phyloP scores from a whole-genome alignment of 495 filamentous ascomycete genomes.

The Talaromyces ruber region DNA sequence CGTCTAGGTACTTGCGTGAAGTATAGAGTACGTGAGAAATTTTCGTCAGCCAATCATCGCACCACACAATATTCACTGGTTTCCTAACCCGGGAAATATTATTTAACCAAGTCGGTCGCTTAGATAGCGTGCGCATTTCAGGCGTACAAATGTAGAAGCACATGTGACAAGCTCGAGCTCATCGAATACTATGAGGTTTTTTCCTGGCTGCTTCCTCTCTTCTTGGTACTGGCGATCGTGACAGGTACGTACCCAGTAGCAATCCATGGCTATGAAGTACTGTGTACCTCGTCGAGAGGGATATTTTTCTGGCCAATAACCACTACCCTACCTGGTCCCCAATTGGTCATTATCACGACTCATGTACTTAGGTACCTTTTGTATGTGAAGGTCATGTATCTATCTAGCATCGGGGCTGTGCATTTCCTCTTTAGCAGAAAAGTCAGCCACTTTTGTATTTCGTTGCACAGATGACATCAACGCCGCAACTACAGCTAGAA shows the following conservation, averaged over 20 bases:
- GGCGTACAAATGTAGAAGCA: neutral
- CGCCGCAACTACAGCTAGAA: neutral
- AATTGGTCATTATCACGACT: too few relatives aligned
- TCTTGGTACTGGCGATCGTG: neutral
- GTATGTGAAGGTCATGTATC: neutral
- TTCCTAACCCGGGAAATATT: neutral
- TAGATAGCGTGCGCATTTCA: neutral
- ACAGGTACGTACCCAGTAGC: neutral
- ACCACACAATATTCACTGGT: neutral
- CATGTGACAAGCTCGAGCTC: neutral
- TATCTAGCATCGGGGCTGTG: neutral
- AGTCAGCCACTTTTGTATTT: neutral
- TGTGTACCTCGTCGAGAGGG: neutral
- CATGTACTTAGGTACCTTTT: too few relatives aligned
- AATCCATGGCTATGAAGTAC: neutral
- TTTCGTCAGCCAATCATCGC: neutral
- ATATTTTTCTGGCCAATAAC: neutral
- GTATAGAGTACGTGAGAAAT: neutral
- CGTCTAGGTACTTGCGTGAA: neutral
- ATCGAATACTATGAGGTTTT: neutral
- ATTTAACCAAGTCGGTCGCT: neutral
- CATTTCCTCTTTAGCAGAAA: neutral
- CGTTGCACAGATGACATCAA: neutral
- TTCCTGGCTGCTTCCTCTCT: neutral
- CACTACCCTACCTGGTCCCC: too few relatives aligned